phyloP scores from a whole-genome alignment of 768 basidiomycete species.

The Hysterangium stoloniferum region DNA sequence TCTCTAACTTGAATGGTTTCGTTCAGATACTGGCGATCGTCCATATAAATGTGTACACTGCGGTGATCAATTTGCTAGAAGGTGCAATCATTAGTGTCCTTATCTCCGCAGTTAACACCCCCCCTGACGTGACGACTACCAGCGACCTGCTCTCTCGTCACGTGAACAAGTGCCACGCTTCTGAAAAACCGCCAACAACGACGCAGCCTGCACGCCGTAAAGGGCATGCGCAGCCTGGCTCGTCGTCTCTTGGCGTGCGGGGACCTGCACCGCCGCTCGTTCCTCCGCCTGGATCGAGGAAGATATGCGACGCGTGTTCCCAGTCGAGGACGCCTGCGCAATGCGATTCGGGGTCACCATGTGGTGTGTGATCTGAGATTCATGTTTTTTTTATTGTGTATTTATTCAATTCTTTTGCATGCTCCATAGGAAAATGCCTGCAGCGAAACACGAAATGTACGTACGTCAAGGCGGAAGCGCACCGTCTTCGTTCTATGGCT shows the following conservation, averaged over 20 bases:
- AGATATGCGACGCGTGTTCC: conserved; percentile 82
- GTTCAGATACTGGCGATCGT: conserved; percentile 75
- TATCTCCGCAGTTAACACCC: not conserved
- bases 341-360: conserved; percentile 75
- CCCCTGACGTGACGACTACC: conserved; percentile 3
- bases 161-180: conserved; percentile 81
- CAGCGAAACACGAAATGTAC: conserved; percentile 68
- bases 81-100: conserved; percentile 34
- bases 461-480: conserved; percentile 71
- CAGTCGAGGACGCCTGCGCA: conserved; percentile 50
- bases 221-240: conserved; percentile 60
- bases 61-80: conserved; percentile 85
- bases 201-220: conserved; percentile 40
- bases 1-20: conserved; percentile 6
- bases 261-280: conserved; percentile 3
- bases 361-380: conserved; percentile 39
- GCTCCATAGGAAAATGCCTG: conserved; percentile 55
- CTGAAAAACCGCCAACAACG: conserved; percentile 45
- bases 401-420: conserved; percentile 5
- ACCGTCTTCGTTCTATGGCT: conserved; percentile 75
- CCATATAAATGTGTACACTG: conserved; percentile 86
- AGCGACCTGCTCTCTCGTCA: conserved; percentile 84
- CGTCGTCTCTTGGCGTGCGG: conserved; percentile 2
- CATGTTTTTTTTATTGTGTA: conserved; percentile 6
- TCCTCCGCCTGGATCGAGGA: conserved; percentile 40